Conservation (phyloP, 208 protist species). For the Strigomonas galati region DNA sequence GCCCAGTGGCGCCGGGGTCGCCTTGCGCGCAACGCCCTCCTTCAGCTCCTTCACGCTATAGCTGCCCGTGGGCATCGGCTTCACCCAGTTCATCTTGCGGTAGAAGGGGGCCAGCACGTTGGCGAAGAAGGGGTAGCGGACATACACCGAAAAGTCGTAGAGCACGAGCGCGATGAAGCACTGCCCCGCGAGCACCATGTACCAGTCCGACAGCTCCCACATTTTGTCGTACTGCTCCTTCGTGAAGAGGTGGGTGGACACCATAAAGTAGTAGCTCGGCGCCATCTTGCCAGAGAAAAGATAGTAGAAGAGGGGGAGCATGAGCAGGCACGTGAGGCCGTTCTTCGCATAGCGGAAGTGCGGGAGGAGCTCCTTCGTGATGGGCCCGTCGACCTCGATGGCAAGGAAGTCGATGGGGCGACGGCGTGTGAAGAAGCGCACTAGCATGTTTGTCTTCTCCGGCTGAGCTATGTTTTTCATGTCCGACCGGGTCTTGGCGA, state of each 20-base stretch:
- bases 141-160: conserved; percentile 76
- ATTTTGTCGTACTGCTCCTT: conserved; percentile 61
- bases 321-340: conserved; percentile 43
- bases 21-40: conserved; percentile 20
- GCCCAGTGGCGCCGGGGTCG: conserved; percentile 44
- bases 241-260: conserved; percentile 50
- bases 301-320: conserved; percentile 41
- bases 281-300: conserved; percentile 51
- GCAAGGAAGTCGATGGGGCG: conserved; percentile 77
- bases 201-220: conserved; percentile 67
- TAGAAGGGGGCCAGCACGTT: conserved; percentile 61
- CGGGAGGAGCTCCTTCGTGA: conserved; percentile 59
- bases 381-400: conserved; percentile 66
- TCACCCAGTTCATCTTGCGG: conserved; percentile 42
- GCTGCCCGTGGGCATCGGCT: conserved; percentile 22
- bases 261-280: conserved; percentile 75
- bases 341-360: conserved; percentile 70
- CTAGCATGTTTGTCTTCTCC: conserved; percentile 33
- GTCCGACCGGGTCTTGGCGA: conserved; percentile 62
- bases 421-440: conserved; percentile 61
- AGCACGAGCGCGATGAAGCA: conserved; percentile 54
- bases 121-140: conserved; percentile 74
- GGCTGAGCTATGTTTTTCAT: conserved; percentile 60
- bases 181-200: conserved; percentile 57
- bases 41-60: conserved; percentile 49